Percentiles rank a stretch among this genome's conserved stretches.
These are phyloP conservation scores for Athelia psychrophila DNA, from an alignment of 1,284 basidiomycete species.

Conservation along the genomic window DNA sequence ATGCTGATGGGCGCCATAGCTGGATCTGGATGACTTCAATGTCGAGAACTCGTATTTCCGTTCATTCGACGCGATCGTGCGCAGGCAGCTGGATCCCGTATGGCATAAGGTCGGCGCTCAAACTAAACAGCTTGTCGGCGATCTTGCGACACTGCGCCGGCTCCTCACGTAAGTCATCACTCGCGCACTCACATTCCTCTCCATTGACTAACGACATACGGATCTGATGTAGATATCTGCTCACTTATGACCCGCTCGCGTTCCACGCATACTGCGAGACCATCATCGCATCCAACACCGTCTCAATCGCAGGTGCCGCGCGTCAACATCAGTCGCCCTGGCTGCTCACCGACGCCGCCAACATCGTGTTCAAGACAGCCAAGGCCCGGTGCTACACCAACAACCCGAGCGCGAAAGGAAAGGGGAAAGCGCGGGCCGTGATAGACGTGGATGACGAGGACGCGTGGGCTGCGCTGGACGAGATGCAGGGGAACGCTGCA, in stretches of 20 bases:
- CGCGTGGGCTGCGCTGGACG: conserved; percentile 68
- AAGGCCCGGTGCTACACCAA: conserved; percentile 76
- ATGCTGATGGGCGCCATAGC: conserved; percentile 40
- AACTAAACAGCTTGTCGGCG: conserved; percentile 90
- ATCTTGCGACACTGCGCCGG: conserved; percentile 83
- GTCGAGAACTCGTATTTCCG: conserved; percentile 95
- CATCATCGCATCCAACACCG: conserved; percentile 74
- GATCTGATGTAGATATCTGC: conserved; percentile 75
- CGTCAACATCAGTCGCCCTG: conserved; percentile 76
- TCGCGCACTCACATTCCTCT: neutral
- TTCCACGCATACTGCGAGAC: conserved; percentile 94
- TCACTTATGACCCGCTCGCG: conserved; percentile 89
- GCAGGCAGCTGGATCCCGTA: conserved; percentile 87
- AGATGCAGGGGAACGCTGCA: conserved; percentile 37
- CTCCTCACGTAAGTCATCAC: conserved; percentile 63
- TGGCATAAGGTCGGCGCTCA: conserved; percentile 96
- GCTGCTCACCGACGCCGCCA: conserved; percentile 89
- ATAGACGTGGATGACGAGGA: conserved; percentile 62
- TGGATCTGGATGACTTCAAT: conserved; percentile 92
- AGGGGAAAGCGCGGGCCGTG: conserved; percentile 17
- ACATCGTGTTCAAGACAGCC: conserved; percentile 84
- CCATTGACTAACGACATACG: neutral
- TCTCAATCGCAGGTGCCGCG: conserved; percentile 44
- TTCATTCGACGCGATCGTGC: conserved; percentile 89
- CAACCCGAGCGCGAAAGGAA: conserved; percentile 30